Base-by-base conservation (phyloP, 2,329 filamentous ascomycete species). In the Ophiostoma fasciatum region DNA sequence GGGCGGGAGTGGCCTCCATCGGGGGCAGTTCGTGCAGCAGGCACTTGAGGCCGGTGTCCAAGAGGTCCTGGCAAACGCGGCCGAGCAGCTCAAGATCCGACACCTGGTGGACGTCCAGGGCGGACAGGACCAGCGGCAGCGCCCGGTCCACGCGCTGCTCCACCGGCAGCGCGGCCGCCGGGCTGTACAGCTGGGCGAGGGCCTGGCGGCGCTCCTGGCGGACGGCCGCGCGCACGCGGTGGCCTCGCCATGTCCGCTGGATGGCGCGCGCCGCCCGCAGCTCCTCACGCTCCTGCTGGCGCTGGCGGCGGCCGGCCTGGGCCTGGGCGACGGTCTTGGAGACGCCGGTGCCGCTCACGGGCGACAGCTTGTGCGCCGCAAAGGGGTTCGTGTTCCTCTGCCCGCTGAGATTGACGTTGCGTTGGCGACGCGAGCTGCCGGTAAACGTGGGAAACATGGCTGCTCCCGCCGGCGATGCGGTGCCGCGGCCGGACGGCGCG, bases 401-500 rank as follows among this genome's bases (percentile, higher is more conserved):
- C 43, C 85, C 90, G 46, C 84, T 90, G 42, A 98, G 77, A 59
- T 96, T 94, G 53, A 96, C 84, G 55, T 94, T 87, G 46, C 90
- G 78, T 42, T 80, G 78, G 46, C 82, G 81, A 51, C 83, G 78
- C 49, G 84, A 82, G 58, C 63, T 82, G 48, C 90, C 90, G 18
- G 82, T 90, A 61, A 98, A 98, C 36, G 81, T 85, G 42, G 81
- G 78, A 61, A 90, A 92, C 88, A 94, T 94, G 53, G 52, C 41
- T 34, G 36, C 26, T 17, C 4, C 9, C 27, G 11, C 18, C 21
- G 19, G n/a, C n/a, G n/a, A n/a, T n/a, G n/a, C n/a, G n/a, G n/a
- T n/a, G n/a, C n/a, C n/a, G n/a, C 23, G 11, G 23, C 4, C 22
- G 7, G 23, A 25, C 11, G 23, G 23, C 11, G n/a, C n/a, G n/a